phyloP scores from a whole-genome alignment of 331 rosid genomes.

The Rosa hybrid region DNA sequence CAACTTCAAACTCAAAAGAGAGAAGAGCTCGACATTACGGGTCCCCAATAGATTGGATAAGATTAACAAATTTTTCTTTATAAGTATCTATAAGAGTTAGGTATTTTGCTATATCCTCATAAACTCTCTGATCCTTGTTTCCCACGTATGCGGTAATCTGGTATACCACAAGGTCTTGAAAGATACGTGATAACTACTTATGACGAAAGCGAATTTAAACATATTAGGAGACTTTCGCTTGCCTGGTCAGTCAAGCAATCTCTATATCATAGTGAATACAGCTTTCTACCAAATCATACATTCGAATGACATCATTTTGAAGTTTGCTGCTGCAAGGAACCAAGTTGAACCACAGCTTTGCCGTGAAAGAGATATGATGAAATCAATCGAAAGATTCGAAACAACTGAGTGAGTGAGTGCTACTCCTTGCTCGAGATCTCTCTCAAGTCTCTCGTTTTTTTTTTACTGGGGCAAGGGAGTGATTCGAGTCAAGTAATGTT shows the following conservation, averaged over 20 bases:
- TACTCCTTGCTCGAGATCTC: not conserved
- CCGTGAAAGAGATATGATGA: slow-evolving; percentile 29
- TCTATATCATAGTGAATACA: not conserved
- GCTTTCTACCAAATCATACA: not conserved
- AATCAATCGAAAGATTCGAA: not conserved
- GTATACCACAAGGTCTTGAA: not conserved
- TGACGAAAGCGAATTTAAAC: not conserved
- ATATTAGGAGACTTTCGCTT: not conserved
- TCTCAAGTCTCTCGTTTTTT: not conserved
- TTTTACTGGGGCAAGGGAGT: not conserved
- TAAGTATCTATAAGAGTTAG: not conserved
- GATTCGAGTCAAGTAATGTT: not conserved
- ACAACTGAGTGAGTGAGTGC: not conserved
- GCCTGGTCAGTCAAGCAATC: not conserved
- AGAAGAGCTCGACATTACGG: not conserved
- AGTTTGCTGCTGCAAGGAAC: slow-evolving; percentile 4
- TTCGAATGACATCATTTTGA: not conserved
- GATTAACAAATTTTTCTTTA: not conserved
- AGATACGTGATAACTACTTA: not conserved
- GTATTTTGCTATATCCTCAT: not conserved
- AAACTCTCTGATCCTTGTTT: not conserved
- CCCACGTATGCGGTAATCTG: not conserved
- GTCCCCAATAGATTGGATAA: not conserved
- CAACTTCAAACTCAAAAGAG: not conserved
- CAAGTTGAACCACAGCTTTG: slow-evolving; percentile 18